Evolutionary conservation across 2,329 filamentous ascomycete species (phyloP).

Genomic region (Sporothrix variecibatus): DNA sequence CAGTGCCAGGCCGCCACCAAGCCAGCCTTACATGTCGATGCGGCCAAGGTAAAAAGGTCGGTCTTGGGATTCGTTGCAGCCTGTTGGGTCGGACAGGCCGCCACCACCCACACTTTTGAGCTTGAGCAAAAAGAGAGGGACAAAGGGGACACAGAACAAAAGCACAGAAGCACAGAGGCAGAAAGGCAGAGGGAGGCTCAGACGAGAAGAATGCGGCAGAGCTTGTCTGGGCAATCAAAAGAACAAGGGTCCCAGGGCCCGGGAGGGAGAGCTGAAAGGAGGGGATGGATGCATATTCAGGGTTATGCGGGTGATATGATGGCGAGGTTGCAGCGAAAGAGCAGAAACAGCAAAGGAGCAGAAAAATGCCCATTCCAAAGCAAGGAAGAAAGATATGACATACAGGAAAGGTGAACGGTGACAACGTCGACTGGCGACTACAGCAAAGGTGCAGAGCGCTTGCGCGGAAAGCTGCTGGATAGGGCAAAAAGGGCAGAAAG

Average conservation of each 20-base stretch:
- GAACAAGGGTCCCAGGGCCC: constrained; percentile 1
- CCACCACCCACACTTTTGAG: neutral
- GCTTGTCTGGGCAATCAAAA: neutral
- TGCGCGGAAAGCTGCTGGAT: neutral
- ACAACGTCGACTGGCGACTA: neutral
- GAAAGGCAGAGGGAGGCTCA: neutral
- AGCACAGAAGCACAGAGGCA: neutral
- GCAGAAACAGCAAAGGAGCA: neutral
- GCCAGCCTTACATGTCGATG: constrained; percentile 18
- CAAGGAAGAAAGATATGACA: constrained; percentile 9
- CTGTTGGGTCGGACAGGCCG: constrained; percentile 15
- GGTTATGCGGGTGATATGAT: constrained; percentile 1
- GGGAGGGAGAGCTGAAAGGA: constrained; percentile 3
- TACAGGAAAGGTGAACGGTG: neutral
- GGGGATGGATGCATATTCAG: neutral
- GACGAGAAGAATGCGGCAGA: neutral
- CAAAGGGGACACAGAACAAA: neutral
- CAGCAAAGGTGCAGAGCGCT: neutral
- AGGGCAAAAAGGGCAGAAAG: neutral
- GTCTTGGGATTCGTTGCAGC: constrained; percentile 3
- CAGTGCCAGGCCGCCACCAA: neutral
- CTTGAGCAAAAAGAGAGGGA: neutral
- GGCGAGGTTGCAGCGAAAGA: neutral
- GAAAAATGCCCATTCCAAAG: neutral
- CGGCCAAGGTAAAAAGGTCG: neutral